phyloP scores from a whole-genome alignment of 2,329 filamentous ascomycete genomes.

The Didymella lethalis region DNA sequence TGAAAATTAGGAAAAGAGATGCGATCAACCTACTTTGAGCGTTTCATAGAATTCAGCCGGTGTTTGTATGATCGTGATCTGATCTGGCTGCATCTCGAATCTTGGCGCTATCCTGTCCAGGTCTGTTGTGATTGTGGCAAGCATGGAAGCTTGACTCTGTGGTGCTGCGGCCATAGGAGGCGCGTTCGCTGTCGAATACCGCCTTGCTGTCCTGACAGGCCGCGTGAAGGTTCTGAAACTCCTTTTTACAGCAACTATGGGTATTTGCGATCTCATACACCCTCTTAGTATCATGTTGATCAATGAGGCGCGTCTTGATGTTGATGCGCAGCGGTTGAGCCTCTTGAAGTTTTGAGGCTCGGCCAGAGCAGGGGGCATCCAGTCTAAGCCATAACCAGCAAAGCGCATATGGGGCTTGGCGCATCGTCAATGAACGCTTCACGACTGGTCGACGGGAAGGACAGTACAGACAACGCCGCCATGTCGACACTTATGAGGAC shows the following conservation, averaged over 20 bases:
- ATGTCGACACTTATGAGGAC: constrained; percentile 96
- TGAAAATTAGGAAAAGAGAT: background rate
- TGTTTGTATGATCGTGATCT: constrained; percentile 79
- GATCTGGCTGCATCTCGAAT: constrained; percentile 82
- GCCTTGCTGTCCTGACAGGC: constrained; percentile 28
- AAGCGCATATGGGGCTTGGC: constrained; percentile 30
- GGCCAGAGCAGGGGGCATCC: constrained; percentile 19
- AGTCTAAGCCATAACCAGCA: constrained; percentile 18
- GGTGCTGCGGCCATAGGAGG: constrained; percentile 39
- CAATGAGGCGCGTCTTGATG: background rate
- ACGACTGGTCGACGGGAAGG: constrained; percentile 29
- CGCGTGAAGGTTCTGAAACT: constrained; percentile 25
- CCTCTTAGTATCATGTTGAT: constrained; percentile 48
- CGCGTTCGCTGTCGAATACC: constrained; percentile 47
- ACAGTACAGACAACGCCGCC: constrained; percentile 50
- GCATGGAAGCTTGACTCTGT: constrained; percentile 60
- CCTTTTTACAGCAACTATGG: constrained; percentile 28
- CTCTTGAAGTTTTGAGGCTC: constrained; percentile 42
- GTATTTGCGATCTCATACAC: constrained; percentile 36
- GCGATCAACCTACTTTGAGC: constrained; percentile 71
- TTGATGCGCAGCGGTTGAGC: constrained; percentile 10
- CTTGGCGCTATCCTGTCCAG: constrained; percentile 89
- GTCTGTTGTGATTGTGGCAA: constrained; percentile 72
- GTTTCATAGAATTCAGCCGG: constrained; percentile 91
- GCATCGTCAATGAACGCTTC: constrained; percentile 33